Conservation (phyloP, 2,329 filamentous ascomycete species). For the Penicillium sp. region DNA sequence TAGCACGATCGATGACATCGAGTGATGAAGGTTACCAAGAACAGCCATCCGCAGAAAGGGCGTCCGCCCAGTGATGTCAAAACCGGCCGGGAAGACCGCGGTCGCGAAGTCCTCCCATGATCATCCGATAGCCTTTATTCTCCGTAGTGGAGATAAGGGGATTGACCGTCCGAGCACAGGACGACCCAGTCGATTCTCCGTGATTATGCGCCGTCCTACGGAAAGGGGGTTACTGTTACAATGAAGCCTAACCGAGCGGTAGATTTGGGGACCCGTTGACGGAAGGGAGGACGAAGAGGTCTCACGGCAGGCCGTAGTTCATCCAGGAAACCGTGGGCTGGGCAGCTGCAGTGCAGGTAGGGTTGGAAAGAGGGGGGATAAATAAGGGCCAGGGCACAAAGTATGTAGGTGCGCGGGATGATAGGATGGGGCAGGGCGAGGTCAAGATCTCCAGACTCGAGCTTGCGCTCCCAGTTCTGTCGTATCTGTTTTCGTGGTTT, state of each 20-base stretch:
- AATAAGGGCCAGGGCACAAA: background rate
- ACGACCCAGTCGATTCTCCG: slow-evolving; percentile 19
- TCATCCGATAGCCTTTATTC: slow-evolving; percentile 21
- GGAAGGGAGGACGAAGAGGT: slow-evolving; percentile 5
- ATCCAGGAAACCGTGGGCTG: slow-evolving; percentile 15
- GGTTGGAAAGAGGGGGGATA: background rate
- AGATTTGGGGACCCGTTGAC: background rate
- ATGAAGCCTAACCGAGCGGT: slow-evolving; percentile 3
- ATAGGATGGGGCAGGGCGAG: background rate
- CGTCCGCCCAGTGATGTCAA: background rate
- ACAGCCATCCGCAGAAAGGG: background rate
- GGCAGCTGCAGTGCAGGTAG: slow-evolving; percentile 24
- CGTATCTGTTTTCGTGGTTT: background rate
- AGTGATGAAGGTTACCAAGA: background rate
- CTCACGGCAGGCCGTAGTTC: slow-evolving; percentile 15
- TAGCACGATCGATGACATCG: background rate
- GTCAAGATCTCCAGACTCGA: background rate
- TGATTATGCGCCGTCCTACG: slow-evolving; percentile 24
- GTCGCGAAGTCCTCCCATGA: slow-evolving; percentile 1
- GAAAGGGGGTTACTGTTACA: slow-evolving; percentile 29
- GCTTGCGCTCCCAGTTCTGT: background rate
- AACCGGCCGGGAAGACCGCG: background rate
- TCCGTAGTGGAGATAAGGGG: slow-evolving; percentile 21
- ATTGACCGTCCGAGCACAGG: slow-evolving; percentile 5
- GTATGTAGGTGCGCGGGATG: background rate